Conservation (phyloP, 1,284 basidiomycete species). For the Lentinula novae-zelandiae region DNA sequence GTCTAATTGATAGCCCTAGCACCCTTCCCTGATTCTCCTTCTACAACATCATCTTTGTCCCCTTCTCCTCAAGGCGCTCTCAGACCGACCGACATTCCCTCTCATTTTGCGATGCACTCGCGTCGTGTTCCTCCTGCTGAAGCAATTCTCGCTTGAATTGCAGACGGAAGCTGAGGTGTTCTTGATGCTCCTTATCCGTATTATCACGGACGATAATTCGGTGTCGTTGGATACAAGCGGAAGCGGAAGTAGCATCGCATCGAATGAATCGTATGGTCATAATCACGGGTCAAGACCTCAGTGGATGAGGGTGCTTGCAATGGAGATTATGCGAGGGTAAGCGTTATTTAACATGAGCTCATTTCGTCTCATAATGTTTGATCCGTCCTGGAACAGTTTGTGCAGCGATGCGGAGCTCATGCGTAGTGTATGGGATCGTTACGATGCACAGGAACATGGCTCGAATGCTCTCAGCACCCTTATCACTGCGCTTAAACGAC, state of each 20-base stretch:
- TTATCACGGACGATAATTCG: conserved; percentile 69
- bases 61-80: conserved; percentile 81
- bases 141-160: conserved; percentile 85
- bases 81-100: conserved; percentile 80
- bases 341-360: conserved; percentile 12
- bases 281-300: conserved; percentile 48
- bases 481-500: conserved; percentile 76
- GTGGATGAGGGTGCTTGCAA: conserved; percentile 88
- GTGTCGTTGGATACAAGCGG: conserved; percentile 11
- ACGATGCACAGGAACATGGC: conserved; percentile 62
- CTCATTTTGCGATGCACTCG: conserved; percentile 88
- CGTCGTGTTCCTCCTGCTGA: conserved; percentile 89
- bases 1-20: conserved; percentile 41
- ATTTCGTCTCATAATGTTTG: too few relatives aligned
- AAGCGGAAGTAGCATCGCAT: conserved; percentile 6
- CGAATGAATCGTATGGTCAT: conserved; percentile 26
- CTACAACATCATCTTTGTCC: conserved; percentile 89
- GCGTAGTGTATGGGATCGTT: conserved; percentile 76
- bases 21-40: conserved; percentile 79
- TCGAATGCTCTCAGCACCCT: conserved; percentile 79
- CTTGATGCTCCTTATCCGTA: conserved; percentile 74
- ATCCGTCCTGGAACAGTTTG: conserved; percentile 39
- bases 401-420: conserved; percentile 84
- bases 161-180: conserved; percentile 83
- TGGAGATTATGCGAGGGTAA: conserved; percentile 88